Conservation (phyloP, 176 grass and related monocot species). For the Canna indica region DNA sequence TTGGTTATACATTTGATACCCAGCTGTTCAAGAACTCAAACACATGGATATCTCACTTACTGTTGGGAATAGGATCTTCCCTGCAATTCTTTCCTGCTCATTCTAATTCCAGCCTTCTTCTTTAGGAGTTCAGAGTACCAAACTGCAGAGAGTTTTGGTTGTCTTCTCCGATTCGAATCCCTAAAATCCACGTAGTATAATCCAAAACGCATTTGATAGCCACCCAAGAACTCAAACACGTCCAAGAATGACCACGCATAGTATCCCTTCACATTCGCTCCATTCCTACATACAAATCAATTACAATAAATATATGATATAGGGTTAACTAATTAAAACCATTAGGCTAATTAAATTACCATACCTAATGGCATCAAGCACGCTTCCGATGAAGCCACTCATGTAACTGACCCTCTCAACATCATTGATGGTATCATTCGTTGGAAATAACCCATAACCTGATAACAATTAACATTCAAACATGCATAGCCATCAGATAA, state of each 20-base stretch:
- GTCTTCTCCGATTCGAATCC: slow-evolving; percentile 19
- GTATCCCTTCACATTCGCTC: slow-evolving; percentile 47
- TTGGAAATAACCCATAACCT: slow-evolving; percentile 28
- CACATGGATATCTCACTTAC: too few species aligned
- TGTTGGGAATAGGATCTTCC: too few species aligned
- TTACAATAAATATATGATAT: too few species aligned
- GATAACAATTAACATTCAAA: not conserved
- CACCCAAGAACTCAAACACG: slow-evolving; percentile 33
- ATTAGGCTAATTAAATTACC: too few species aligned
- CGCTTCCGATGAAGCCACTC: slow-evolving; percentile 30
- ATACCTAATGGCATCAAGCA: slow-evolving; percentile 37
- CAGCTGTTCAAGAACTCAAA: too few species aligned
- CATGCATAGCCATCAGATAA: not conserved
- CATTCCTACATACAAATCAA: slow-evolving; percentile 42
- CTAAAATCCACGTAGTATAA: slow-evolving; percentile 40
- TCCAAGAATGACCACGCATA: slow-evolving; percentile 54
- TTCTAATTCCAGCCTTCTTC: not conserved
- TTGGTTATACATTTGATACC: too few species aligned
- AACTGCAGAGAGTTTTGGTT: slow-evolving; percentile 32
- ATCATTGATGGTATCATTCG: slow-evolving; percentile 26
- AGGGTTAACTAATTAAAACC: too few species aligned
- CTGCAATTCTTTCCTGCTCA: not conserved
- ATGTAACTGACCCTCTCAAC: slow-evolving; percentile 25
- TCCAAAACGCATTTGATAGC: slow-evolving; percentile 29
- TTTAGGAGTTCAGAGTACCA: slow-evolving; percentile 45